A percentile compares a stretch with the other conserved stretches of the same genome.
Evolutionary conservation across 345 rosid genomes (phyloP).

Genomic region (Arabidopsis suecica): DNA sequence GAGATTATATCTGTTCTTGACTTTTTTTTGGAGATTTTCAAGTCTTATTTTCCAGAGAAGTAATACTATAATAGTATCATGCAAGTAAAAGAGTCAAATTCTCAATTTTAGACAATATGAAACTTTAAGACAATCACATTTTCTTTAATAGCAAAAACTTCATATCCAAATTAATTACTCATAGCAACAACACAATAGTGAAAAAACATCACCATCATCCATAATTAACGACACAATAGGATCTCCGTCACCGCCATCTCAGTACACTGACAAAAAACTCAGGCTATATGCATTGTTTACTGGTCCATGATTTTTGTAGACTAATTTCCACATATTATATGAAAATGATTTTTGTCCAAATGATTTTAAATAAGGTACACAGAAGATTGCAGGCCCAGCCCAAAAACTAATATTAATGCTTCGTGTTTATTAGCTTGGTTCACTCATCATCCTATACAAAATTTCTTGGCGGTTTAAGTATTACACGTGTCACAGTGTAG

Average conservation of each 20-base stretch:
- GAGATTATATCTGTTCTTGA: neutral
- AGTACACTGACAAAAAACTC: constrained; percentile 19
- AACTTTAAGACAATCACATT: constrained; percentile 13
- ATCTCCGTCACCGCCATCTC: constrained; percentile 30
- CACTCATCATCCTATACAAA: constrained; percentile 3
- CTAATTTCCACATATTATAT: constrained; percentile 6
- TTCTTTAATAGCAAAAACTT: neutral
- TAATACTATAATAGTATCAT: neutral
- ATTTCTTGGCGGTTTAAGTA: constrained; percentile 39
- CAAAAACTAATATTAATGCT: constrained; percentile 2
- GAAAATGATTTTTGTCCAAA: too few species aligned
- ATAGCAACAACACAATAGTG: constrained; percentile 11
- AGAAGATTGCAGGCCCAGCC: constrained; percentile 25
- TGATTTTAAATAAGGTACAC: neutral
- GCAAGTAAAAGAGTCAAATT: constrained; percentile 16
- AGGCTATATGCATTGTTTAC: neutral
- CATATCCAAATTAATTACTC: constrained; percentile 1
- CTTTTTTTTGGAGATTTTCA: neutral
- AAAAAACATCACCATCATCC: constrained; percentile 27
- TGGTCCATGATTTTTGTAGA: constrained; percentile 4
- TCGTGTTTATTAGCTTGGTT: constrained; percentile 16
- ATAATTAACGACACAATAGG: constrained; percentile 18
- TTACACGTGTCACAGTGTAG: constrained; percentile 6
- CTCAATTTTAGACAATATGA: neutral
- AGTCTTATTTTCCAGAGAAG: neutral